Evolutionary conservation across 768 basidiomycete genomes (phyloP).

Genomic region (Pisolithus albus): DNA sequence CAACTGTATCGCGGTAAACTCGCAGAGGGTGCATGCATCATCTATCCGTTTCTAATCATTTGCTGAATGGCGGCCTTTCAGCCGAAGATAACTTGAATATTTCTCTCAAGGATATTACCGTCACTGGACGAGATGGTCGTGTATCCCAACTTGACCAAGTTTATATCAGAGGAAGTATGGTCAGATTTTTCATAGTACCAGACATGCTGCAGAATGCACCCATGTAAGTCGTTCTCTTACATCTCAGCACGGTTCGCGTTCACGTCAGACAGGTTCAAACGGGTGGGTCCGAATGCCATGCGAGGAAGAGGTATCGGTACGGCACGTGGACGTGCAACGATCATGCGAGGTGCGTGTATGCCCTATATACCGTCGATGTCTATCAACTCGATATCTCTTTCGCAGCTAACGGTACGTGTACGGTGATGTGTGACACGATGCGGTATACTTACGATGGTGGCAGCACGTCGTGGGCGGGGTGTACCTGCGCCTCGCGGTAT

Average conservation of each 20-base stretch:
- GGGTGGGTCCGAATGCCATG: slow-evolving; percentile 97
- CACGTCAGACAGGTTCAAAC: slow-evolving; percentile 77
- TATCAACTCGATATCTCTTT: slow-evolving; percentile 13
- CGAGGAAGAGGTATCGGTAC: slow-evolving; percentile 98
- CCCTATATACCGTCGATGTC: slow-evolving; percentile 6
- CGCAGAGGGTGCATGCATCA: slow-evolving; percentile 69
- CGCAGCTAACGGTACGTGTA: slow-evolving; percentile 66
- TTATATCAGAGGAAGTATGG: slow-evolving; percentile 97
- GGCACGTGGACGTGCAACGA: slow-evolving; percentile 96
- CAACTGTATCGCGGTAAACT: slow-evolving; percentile 97
- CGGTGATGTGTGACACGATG: background rate
- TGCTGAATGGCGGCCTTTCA: slow-evolving; percentile 31
- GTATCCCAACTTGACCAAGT: slow-evolving; percentile 99
- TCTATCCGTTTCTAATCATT: slow-evolving; percentile 5
- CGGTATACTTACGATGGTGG: slow-evolving; percentile 13
- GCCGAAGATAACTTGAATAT: slow-evolving; percentile 99
- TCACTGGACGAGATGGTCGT: slow-evolving; percentile 95
- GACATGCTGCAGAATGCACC: slow-evolving; percentile 99
- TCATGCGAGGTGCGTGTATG: slow-evolving; percentile 80
- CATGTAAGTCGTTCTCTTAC: slow-evolving; percentile 56
- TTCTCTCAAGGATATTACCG: slow-evolving; percentile 92
- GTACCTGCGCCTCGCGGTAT: slow-evolving; percentile 73
- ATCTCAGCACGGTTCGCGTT: background rate
- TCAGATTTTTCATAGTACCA: slow-evolving; percentile 98
- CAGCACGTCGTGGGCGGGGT: slow-evolving; percentile 85